Percentiles rank a stretch among this genome's conserved stretches.
These are phyloP conservation scores for Paramecium primaurelia DNA, from an alignment of 73 alveolate genomes.

Conservation along the genomic window DNA sequence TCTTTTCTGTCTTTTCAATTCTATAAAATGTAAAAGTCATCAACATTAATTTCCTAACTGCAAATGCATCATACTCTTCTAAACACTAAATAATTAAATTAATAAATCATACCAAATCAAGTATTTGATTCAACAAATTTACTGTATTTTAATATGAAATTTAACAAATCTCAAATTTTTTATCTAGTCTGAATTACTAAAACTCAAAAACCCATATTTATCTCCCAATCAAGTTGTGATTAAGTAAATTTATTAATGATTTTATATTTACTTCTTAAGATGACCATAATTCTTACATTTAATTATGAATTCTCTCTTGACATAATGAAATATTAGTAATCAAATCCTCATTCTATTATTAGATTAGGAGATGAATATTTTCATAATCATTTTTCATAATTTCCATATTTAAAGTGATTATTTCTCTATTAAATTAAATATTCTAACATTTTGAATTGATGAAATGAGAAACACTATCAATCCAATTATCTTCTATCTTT, in stretches of 20 bases:
- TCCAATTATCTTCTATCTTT: background rate
- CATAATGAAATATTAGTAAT: background rate
- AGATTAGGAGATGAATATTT: background rate
- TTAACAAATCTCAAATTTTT: background rate
- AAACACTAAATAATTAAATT: background rate
- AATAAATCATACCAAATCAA: background rate
- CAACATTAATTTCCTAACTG: background rate
- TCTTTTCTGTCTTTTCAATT: background rate
- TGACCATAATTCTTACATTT: slow-evolving; percentile 5
- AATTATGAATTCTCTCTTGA: background rate
- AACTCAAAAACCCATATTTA: background rate
- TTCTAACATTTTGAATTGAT: background rate
- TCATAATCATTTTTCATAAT: background rate
- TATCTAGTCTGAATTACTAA: background rate
- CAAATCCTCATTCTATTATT: background rate
- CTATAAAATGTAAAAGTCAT: slow-evolving; percentile 21
- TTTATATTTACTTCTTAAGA: background rate
- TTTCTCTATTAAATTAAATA: background rate
- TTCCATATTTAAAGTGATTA: background rate
- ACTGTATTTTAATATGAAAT: background rate
- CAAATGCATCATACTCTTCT: slow-evolving; percentile 9
- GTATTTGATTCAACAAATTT: background rate
- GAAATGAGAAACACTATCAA: background rate
- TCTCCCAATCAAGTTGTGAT: background rate
- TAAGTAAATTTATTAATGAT: background rate